A percentile compares a stretch with the other conserved stretches of the same genome.
Evolutionary conservation across 306 rosid species (phyloP).

Genomic region (Trifolium dubium): DNA sequence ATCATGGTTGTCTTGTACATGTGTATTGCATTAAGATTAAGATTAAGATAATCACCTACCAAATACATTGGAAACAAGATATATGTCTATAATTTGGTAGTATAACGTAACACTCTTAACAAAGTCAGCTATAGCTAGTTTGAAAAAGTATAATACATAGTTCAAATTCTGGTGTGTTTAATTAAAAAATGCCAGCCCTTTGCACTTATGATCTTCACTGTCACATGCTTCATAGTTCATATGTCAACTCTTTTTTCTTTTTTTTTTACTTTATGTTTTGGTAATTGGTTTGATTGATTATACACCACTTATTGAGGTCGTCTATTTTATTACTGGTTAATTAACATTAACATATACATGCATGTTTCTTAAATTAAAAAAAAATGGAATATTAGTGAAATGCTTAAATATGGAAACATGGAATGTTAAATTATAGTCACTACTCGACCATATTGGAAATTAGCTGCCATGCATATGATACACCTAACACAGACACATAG

Average conservation of each 20-base stretch:
- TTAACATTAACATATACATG: too few relatives aligned
- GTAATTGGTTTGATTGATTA: background rate
- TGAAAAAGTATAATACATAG: background rate
- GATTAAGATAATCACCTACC: slow-evolving; percentile 10
- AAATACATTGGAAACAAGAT: background rate
- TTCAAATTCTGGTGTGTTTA: background rate
- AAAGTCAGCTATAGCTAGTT: background rate
- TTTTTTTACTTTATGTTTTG: background rate
- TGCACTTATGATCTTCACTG: background rate
- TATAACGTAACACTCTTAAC: too few relatives aligned
- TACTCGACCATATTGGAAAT: background rate
- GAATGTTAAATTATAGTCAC: background rate
- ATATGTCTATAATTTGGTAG: too few relatives aligned
- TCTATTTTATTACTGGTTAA: background rate
- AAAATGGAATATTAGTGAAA: background rate
- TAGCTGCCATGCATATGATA: background rate
- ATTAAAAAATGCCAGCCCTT: background rate
- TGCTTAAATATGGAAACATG: background rate
- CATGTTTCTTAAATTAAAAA: background rate
- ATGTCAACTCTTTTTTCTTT: background rate
- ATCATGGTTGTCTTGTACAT: background rate
- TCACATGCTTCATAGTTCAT: background rate
- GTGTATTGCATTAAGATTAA: background rate
- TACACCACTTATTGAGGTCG: background rate
- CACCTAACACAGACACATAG: too few relatives aligned